Percentiles rank a stretch among this genome's conserved stretches.
phyloP scores from a whole-genome alignment of 176 grass and related monocot species.

The Eragrostis curvula region DNA sequence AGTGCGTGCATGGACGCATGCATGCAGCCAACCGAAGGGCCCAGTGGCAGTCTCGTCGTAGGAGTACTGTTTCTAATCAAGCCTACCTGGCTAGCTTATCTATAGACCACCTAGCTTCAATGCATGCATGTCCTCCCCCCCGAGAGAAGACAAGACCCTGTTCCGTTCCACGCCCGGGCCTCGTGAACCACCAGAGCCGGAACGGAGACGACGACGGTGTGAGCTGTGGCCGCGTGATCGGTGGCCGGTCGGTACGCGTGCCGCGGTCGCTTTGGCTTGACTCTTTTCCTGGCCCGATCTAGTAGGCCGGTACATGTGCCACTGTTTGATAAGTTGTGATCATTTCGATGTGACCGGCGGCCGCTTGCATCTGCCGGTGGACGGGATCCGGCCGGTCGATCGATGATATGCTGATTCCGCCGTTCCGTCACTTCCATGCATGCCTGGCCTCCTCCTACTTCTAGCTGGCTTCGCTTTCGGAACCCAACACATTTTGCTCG shows the following conservation, averaged over 20 bases:
- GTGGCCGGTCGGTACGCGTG: too few relatives aligned
- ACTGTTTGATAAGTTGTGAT: slow-evolving; percentile 1
- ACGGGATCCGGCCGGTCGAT: background rate
- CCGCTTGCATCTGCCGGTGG: background rate
- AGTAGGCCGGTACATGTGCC: background rate
- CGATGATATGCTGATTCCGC: background rate
- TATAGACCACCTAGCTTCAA: background rate
- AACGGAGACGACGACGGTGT: background rate
- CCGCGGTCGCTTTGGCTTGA: background rate
- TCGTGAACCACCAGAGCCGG: slow-evolving; percentile 28
- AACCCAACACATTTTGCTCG: too few relatives aligned
- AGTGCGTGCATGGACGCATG: background rate
- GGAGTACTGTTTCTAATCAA: slow-evolving; percentile 17
- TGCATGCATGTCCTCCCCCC: background rate
- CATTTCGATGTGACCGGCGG: slow-evolving; percentile 18
- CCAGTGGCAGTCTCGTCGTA: slow-evolving; percentile 23
- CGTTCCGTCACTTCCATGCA: background rate
- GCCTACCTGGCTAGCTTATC: background rate
- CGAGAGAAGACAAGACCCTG: background rate
- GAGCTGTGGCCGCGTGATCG: background rate
- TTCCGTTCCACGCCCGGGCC: slow-evolving; percentile 1
- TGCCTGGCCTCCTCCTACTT: background rate
- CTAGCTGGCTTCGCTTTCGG: too few relatives aligned
- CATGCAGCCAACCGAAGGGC: background rate
- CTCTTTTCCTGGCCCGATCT: background rate